These are phyloP conservation scores for Amanita exitialis DNA, from an alignment of 768 basidiomycete genomes.

Conservation along the genomic window DNA sequence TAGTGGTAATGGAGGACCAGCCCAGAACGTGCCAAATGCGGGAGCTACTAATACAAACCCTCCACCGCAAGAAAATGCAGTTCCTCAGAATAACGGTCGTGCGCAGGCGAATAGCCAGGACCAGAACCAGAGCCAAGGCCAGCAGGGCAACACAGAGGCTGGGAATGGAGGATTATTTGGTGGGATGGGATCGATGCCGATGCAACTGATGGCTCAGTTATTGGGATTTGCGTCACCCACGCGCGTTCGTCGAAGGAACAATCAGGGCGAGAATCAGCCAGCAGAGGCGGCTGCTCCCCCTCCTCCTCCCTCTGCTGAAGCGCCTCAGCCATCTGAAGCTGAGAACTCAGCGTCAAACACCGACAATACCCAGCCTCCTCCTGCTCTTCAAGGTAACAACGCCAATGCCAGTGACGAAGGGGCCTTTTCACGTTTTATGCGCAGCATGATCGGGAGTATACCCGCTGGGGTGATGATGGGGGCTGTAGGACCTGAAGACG, in stretches of 20 bases:
- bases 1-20: neutral
- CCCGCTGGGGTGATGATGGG: neutral
- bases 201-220: slow-evolving; percentile 1
- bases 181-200: neutral
- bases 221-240: neutral
- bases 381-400: neutral
- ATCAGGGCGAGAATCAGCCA: slow-evolving; percentile 1
- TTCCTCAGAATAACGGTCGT: neutral
- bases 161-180: neutral
- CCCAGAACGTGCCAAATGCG: neutral
- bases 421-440: slow-evolving; percentile 11
- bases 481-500: neutral
- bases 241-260: slow-evolving; percentile 6
- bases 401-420: neutral
- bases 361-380: neutral
- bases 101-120: too few species aligned
- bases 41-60: neutral
- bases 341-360: neutral
- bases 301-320: neutral
- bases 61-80: neutral
- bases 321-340: neutral
- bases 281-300: neutral
- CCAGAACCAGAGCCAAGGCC: neutral
- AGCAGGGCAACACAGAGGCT: neutral
- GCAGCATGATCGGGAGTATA: neutral